Conservation (phyloP, 139 green algal species). For the Monoraphidium neglectum region DNA sequence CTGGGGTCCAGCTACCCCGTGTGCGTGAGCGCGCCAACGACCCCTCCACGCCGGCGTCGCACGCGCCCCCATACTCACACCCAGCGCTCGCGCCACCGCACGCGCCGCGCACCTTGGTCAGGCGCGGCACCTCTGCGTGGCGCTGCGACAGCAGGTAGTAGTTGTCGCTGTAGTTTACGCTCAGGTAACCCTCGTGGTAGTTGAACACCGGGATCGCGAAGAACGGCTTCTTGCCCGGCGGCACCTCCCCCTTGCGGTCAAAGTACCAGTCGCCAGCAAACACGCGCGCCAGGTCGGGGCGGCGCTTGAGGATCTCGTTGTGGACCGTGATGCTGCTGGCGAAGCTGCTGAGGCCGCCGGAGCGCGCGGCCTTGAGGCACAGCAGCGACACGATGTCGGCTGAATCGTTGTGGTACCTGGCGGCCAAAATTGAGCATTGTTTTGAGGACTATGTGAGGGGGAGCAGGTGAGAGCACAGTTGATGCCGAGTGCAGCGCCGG, state of each 20-base stretch:
- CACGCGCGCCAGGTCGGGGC: constrained; percentile 36
- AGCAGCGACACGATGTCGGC: constrained; percentile 42
- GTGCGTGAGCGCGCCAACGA: too few relatives aligned
- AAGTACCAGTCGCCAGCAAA: constrained; percentile 40
- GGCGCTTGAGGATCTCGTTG: constrained; percentile 48
- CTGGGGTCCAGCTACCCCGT: too few relatives aligned
- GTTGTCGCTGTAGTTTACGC: constrained; percentile 37
- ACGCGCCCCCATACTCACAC: neutral
- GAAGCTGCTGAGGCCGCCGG: constrained; percentile 25
- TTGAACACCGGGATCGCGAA: constrained; percentile 60
- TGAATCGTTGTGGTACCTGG: neutral
- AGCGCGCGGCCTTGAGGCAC: constrained; percentile 48
- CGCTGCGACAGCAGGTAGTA: constrained; percentile 63
- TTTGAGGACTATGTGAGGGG: too few relatives aligned
- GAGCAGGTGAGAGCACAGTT: too few relatives aligned
- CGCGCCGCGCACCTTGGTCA: constrained; percentile 21
- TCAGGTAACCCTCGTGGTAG: constrained; percentile 43
- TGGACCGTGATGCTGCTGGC: constrained; percentile 45
- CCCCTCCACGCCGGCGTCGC: too few relatives aligned
- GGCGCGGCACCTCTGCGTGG: constrained; percentile 53
- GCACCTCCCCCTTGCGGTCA: constrained; percentile 54
- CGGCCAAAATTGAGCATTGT: too few relatives aligned
- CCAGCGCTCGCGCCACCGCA: too few relatives aligned
- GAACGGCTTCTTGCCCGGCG: constrained; percentile 47
- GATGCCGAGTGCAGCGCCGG: too few relatives aligned